phyloP scores from a whole-genome alignment of 345 rosid genomes.

The Cardiospermum halicacabum region DNA sequence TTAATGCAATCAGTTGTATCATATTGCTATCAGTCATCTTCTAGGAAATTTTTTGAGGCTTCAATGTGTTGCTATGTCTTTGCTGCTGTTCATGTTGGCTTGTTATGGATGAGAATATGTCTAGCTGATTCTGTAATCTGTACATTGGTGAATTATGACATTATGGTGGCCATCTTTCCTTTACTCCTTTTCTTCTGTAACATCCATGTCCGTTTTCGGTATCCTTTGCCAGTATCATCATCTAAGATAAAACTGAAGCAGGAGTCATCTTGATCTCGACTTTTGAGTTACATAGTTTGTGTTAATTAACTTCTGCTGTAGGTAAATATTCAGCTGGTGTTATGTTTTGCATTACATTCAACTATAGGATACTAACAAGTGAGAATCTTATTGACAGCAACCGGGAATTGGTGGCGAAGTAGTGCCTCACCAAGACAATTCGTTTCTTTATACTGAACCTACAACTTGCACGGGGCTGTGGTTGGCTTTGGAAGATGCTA shows the following conservation, averaged over 20 bases:
- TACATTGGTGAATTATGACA: background rate
- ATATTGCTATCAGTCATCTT: background rate
- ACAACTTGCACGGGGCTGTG: constrained; percentile 88
- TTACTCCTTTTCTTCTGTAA: background rate
- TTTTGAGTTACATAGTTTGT: background rate
- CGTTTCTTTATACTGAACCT: constrained; percentile 87
- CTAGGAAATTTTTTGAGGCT: background rate
- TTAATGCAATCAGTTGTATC: background rate
- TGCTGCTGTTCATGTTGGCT: background rate
- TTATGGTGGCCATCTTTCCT: background rate
- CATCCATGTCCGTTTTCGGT: background rate
- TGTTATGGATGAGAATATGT: background rate
- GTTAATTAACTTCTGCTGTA: background rate
- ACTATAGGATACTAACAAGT: background rate
- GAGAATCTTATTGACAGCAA: constrained; percentile 48
- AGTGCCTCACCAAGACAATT: constrained; percentile 89
- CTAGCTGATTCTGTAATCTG: background rate
- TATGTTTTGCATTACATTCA: constrained; percentile 2
- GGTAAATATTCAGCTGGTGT: background rate
- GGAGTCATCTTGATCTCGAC: background rate
- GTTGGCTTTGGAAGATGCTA: constrained; percentile 95
- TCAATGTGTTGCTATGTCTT: background rate
- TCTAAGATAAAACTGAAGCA: background rate
- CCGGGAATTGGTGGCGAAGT: constrained; percentile 99
- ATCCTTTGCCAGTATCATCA: background rate